Conservation (phyloP, 2,329 filamentous ascomycete genomes). For the Trichophyton benhamiae region DNA sequence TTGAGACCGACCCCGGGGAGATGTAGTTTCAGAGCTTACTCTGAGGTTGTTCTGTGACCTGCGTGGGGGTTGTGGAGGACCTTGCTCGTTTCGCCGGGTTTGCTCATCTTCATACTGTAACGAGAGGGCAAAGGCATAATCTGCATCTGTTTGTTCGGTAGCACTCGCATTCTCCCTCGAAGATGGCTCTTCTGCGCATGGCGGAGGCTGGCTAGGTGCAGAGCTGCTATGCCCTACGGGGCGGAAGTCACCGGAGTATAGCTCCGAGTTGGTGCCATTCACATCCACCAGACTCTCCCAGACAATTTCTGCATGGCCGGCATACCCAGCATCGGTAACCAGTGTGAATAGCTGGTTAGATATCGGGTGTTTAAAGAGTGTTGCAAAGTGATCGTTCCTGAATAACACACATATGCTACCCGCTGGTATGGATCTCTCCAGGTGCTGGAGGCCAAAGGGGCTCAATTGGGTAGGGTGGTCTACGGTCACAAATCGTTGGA, state of each 20-base stretch:
- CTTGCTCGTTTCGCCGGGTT: conserved; percentile 37
- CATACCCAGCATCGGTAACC: conserved; percentile 87
- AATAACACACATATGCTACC: conserved; percentile 85
- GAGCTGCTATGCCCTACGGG: conserved; percentile 53
- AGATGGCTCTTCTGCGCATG: background rate
- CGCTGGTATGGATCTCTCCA: conserved; percentile 57
- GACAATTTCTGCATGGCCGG: conserved; percentile 75
- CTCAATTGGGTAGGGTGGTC: conserved; percentile 80
- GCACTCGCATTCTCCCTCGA: conserved; percentile 5
- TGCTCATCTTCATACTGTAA: conserved; percentile 88
- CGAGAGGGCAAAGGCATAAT: conserved; percentile 78
- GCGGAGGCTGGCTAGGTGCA: conserved; percentile 4
- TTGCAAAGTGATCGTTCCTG: conserved; percentile 94
- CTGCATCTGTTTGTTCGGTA: conserved; percentile 57
- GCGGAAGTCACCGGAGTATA: conserved; percentile 82
- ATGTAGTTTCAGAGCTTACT: background rate
- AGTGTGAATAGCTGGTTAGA: conserved; percentile 65
- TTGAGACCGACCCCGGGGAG: background rate
- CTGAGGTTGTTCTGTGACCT: background rate
- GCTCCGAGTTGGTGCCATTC: conserved; percentile 67
- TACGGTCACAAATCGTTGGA: conserved; percentile 65
- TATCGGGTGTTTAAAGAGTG: conserved; percentile 75
- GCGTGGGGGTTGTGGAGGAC: conserved; percentile 4
- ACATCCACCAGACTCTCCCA: conserved; percentile 92
- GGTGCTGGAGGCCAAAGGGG: conserved; percentile 61